These are phyloP conservation scores for Cordyceps militaris DNA, from an alignment of 2,329 filamentous ascomycete genomes.

Conservation along the genomic window DNA sequence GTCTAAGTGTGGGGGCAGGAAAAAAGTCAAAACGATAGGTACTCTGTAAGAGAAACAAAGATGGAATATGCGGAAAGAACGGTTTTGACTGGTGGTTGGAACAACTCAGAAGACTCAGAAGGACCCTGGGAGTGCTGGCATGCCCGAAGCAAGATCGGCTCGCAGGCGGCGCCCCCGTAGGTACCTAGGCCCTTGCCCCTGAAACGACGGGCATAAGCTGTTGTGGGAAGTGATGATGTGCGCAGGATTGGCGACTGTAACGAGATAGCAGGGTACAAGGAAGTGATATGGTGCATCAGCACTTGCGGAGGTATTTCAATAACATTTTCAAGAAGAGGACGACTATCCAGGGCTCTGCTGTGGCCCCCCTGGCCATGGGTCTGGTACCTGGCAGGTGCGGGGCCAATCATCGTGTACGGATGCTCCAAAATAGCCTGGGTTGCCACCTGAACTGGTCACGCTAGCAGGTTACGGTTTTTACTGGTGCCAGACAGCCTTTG, in stretches of 20 bases:
- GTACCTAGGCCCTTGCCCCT: not conserved
- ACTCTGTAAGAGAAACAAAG: not conserved
- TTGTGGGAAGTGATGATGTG: not conserved
- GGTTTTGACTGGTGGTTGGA: too few relatives aligned
- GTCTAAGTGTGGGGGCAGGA: not conserved
- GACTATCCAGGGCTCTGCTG: not conserved
- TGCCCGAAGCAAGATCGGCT: conserved; percentile 1
- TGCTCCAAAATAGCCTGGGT: not conserved
- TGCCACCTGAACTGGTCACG: too few relatives aligned
- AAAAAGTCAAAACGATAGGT: not conserved
- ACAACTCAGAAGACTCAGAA: too few relatives aligned
- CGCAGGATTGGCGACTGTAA: not conserved
- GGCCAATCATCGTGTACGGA: not conserved
- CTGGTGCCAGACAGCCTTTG: too few relatives aligned
- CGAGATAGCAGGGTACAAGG: not conserved
- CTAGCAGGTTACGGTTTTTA: too few relatives aligned
- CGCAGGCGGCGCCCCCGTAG: not conserved
- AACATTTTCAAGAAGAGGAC: not conserved
- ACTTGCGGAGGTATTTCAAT: not conserved
- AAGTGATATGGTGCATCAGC: not conserved
- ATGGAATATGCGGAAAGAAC: not conserved
- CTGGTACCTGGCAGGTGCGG: conserved; percentile 3
- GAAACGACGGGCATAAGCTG: too few relatives aligned
- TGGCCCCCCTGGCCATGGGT: not conserved
- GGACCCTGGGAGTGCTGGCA: not conserved